phyloP scores from a whole-genome alignment of 2,329 filamentous ascomycete genomes.

The Lasiodiplodia sp. region DNA sequence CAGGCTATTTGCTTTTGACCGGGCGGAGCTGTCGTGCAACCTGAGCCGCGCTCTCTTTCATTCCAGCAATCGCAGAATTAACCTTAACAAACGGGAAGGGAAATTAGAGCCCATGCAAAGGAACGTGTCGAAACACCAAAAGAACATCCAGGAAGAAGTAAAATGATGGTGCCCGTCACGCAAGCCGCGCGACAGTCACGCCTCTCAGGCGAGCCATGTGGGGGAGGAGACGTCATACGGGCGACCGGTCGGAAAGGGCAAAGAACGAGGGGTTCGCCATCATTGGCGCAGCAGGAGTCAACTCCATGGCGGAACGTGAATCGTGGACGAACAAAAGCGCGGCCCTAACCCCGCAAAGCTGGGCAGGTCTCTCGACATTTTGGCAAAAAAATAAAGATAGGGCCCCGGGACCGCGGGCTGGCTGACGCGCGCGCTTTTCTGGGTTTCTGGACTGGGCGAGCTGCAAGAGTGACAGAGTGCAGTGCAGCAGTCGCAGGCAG shows the following conservation, averaged over 20 bases:
- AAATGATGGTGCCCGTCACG: neutral
- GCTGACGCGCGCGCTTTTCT: neutral
- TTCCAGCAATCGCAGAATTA: neutral
- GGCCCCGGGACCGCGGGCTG: neutral
- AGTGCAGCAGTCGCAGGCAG: neutral
- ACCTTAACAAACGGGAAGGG: neutral
- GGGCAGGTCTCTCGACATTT: neutral
- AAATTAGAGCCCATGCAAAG: neutral
- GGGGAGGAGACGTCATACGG: slow-evolving; percentile 14
- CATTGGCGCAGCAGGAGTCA: neutral
- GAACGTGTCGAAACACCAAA: neutral
- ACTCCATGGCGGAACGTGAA: neutral
- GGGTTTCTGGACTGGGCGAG: neutral
- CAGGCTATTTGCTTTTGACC: neutral
- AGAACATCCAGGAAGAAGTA: neutral
- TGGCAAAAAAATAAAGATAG: neutral
- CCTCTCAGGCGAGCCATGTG: neutral
- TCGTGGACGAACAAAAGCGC: neutral
- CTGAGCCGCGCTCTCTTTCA: neutral
- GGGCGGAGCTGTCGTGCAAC: neutral
- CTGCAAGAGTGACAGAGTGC: neutral
- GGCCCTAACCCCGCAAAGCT: neutral
- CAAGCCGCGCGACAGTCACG: neutral
- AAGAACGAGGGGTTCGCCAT: neutral
- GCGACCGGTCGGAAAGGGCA: neutral